Conservation (phyloP, 768 basidiomycete genomes). For the Tremella yokohamensis region DNA sequence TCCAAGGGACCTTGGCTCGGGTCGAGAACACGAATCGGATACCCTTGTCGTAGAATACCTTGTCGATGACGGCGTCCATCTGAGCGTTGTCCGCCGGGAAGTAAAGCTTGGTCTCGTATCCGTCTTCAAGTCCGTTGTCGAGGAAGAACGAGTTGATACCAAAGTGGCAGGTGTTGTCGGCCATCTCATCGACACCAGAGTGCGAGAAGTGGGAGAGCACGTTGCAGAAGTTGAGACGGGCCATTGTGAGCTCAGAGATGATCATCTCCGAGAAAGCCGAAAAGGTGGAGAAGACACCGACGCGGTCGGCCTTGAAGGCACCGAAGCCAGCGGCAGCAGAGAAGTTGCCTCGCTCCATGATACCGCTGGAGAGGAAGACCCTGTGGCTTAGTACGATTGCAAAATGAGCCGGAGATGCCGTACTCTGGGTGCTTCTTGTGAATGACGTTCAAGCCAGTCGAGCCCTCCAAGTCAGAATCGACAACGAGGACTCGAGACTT, state of each 20-base stretch:
- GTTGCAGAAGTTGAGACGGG: conserved; percentile 83
- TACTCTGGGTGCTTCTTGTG: conserved; percentile 88
- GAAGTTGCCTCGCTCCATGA: conserved; percentile 78
- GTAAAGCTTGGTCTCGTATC: conserved; percentile 68
- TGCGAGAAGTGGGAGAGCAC: conserved; percentile 86
- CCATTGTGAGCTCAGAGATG: conserved; percentile 85
- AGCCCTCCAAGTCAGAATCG: conserved; percentile 83
- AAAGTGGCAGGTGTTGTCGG: conserved; percentile 56
- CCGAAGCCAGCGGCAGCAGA: conserved; percentile 83
- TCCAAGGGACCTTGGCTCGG: conserved; percentile 81
- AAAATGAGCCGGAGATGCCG: conserved; percentile 61
- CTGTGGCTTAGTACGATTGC: conserved; percentile 56
- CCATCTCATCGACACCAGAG: conserved; percentile 63
- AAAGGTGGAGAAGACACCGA: conserved; percentile 67
- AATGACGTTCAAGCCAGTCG: conserved; percentile 80
- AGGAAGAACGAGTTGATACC: conserved; percentile 78
- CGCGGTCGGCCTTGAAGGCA: conserved; percentile 68
- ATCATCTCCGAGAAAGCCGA: conserved; percentile 90
- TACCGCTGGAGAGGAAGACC: conserved; percentile 27
- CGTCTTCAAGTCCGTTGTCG: conserved; percentile 79
- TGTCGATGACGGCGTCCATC: conserved; percentile 55
- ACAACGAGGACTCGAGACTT: conserved; percentile 79
- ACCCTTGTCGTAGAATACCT: conserved; percentile 78
- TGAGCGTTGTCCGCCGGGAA: conserved; percentile 74
- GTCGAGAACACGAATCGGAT: conserved; percentile 84